phyloP scores from a whole-genome alignment of 1,284 basidiomycete genomes.

The Ceratobasidium sp. region DNA sequence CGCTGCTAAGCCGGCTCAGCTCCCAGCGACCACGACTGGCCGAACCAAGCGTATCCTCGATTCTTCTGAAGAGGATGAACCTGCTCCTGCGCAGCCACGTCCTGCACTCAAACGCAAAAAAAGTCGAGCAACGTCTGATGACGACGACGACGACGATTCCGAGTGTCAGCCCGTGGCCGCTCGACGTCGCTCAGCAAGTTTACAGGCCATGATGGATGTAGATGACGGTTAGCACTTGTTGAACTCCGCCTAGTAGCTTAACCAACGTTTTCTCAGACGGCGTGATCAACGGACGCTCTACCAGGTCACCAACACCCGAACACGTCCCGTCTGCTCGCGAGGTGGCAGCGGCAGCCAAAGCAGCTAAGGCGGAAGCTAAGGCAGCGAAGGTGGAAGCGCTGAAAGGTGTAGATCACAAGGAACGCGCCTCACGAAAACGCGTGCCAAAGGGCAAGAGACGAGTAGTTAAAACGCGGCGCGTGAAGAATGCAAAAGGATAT shows the following conservation, averaged over 20 bases:
- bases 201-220: constrained; percentile 74
- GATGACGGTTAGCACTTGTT: constrained; percentile 63
- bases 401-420: constrained; percentile 41
- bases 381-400: constrained; percentile 35
- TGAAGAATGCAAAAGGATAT: constrained; percentile 70
- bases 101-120: constrained; percentile 35
- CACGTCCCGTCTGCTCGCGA: constrained; percentile 44
- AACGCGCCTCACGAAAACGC: constrained; percentile 55
- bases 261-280: constrained; percentile 21
- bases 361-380: constrained; percentile 45
- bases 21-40: background rate
- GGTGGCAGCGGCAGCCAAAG: constrained; percentile 40
- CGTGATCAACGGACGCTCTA: constrained; percentile 45
- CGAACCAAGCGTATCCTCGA: constrained; percentile 32
- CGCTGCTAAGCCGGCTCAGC: constrained; percentile 45
- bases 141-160: constrained; percentile 12
- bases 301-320: constrained; percentile 43
- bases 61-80: constrained; percentile 35
- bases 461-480: constrained; percentile 63
- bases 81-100: background rate
- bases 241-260: background rate
- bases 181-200: constrained; percentile 51
- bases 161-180: constrained; percentile 52
- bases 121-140: constrained; percentile 22
- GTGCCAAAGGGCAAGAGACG: constrained; percentile 71